A percentile compares a stretch with the other conserved stretches of the same genome.
phyloP scores from a whole-genome alignment of 768 basidiomycete genomes.

The Cystofilobasidium macerans region DNA sequence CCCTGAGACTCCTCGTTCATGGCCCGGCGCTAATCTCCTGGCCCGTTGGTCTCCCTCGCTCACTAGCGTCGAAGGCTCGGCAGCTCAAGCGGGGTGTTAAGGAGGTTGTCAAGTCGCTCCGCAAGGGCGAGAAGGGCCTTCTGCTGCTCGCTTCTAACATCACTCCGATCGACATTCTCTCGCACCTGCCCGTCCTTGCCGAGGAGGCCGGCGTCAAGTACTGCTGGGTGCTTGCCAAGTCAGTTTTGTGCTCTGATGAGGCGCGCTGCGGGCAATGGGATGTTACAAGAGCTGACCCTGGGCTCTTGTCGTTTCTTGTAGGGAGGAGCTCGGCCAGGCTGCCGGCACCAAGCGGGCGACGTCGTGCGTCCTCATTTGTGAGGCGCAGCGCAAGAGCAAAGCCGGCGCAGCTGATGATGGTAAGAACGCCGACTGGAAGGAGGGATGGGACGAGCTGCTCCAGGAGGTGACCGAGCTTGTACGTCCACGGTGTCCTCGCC shows the following conservation, averaged over 20 bases:
- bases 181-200: slow-evolving; percentile 83
- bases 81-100: slow-evolving; percentile 97
- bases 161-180: slow-evolving; percentile 95
- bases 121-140: slow-evolving; percentile 93
- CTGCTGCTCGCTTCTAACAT: slow-evolving; percentile 92
- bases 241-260: slow-evolving; percentile 14
- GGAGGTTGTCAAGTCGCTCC: slow-evolving; percentile 92
- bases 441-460: slow-evolving; percentile 73
- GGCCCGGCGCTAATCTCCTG: too few species aligned
- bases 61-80: slow-evolving; percentile 77
- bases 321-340: slow-evolving; percentile 90
- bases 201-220: slow-evolving; percentile 61
- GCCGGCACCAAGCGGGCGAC: slow-evolving; percentile 97
- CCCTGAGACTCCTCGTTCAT: slow-evolving; percentile 30
- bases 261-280: neutral
- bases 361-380: slow-evolving; percentile 90
- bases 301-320: slow-evolving; percentile 43
- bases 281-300: too few species aligned
- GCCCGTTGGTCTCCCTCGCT: slow-evolving; percentile 26
- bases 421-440: slow-evolving; percentile 55
- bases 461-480: slow-evolving; percentile 69
- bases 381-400: slow-evolving; percentile 52
- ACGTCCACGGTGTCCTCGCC: slow-evolving; percentile 14
- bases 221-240: slow-evolving; percentile 40
- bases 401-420: slow-evolving; percentile 43